Evolutionary conservation across 2,329 filamentous ascomycete species (phyloP).

Genomic region (Aspergillus brasiliensis): DNA sequence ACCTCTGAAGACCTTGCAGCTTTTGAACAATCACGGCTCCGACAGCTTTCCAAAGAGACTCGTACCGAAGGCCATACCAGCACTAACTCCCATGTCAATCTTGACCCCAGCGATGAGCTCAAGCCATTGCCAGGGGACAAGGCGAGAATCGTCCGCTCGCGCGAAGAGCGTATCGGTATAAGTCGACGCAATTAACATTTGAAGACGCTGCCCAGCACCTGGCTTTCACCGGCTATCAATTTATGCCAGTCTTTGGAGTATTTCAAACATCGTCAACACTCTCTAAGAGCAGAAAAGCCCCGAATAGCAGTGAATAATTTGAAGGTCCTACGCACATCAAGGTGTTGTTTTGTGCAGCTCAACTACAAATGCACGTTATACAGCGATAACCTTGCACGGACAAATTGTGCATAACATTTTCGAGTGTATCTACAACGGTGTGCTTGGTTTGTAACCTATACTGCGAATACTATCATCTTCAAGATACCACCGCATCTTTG

Average conservation of each 20-base stretch:
- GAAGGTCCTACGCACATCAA: no score
- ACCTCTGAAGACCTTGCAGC: slow-evolving; percentile 51
- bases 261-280: not conserved
- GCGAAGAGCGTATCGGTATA: slow-evolving; percentile 51
- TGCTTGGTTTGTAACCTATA: no score
- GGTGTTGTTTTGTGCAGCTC: no score
- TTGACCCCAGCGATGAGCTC: slow-evolving; percentile 53
- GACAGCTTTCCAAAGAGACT: slow-evolving; percentile 32
- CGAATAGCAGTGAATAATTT: no score
- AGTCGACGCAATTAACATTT: slow-evolving; percentile 23
- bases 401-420: no score
- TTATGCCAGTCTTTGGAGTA: not conserved
- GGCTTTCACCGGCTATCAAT: not conserved
- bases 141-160: slow-evolving; percentile 48
- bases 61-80: slow-evolving; percentile 26
- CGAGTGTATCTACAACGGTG: no score
- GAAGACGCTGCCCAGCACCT: not conserved
- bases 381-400: no score
- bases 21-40: slow-evolving; percentile 48
- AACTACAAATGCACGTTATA: no score
- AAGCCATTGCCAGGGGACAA: slow-evolving; percentile 54
- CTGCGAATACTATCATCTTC: no score
- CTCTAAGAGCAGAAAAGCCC: no score
- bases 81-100: slow-evolving; percentile 26
- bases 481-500: no score